A percentile compares a stretch with the other conserved stretches of the same genome.
Conservation (phyloP, 192 early-diverging fungal genomes). For the Coemansia sp. region DNA sequence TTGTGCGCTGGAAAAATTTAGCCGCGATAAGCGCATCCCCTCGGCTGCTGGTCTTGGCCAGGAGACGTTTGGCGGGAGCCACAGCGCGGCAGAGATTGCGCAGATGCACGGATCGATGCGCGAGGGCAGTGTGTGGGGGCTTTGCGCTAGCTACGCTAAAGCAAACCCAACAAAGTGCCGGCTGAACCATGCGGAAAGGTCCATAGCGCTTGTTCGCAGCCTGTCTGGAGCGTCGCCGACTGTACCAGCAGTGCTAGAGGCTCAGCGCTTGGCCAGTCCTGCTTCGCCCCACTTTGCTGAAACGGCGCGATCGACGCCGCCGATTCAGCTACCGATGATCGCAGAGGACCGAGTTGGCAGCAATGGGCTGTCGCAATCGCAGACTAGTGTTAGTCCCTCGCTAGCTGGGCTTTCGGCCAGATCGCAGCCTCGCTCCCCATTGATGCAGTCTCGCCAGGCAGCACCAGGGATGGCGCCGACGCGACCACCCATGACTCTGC, state of each 20-base stretch:
- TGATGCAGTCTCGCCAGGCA: constrained; percentile 28
- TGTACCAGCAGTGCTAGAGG: neutral
- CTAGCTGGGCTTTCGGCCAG: constrained; percentile 9
- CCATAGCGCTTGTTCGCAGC: constrained; percentile 32
- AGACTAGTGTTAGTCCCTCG: constrained; percentile 8
- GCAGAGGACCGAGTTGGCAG: constrained; percentile 35
- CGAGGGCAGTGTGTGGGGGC: constrained; percentile 33
- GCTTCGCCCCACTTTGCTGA: constrained; percentile 6
- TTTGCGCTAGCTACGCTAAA: constrained; percentile 26
- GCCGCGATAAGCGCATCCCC: constrained; percentile 15
- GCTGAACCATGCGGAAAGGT: constrained; percentile 26
- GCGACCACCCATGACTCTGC: neutral
- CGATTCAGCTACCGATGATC: constrained; percentile 21
- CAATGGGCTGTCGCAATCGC: constrained; percentile 24
- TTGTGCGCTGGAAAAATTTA: constrained; percentile 44
- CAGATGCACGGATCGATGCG: constrained; percentile 39
- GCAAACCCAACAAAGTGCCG: constrained; percentile 17
- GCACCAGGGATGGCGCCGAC: neutral
- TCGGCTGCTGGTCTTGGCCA: neutral
- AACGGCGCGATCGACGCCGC: constrained; percentile 10
- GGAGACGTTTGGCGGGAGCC: constrained; percentile 26
- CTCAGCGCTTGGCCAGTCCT: constrained; percentile 3
- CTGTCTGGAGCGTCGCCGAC: constrained; percentile 9
- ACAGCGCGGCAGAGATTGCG: constrained; percentile 37
- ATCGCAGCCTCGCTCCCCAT: constrained; percentile 26